These are phyloP conservation scores for Funneliformis caledonium DNA, from an alignment of 371 early-diverging fungal species.

Conservation along the genomic window DNA sequence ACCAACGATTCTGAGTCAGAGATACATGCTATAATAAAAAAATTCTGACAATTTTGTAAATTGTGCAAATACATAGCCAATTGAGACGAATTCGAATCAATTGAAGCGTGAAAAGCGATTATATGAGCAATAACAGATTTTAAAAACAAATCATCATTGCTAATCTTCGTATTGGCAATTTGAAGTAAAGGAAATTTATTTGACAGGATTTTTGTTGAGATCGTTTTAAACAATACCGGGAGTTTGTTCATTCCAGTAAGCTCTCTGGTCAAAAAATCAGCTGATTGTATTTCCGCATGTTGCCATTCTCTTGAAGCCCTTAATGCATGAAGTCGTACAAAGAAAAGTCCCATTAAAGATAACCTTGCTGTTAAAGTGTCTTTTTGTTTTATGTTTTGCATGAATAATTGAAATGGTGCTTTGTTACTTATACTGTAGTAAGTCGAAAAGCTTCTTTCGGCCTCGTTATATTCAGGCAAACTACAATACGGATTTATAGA, in stretches of 20 bases:
- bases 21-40: constrained; percentile 16
- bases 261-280: background rate
- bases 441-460: constrained; percentile 15
- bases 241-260: background rate
- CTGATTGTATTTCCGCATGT: background rate
- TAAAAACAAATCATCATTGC: constrained; percentile 23
- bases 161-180: background rate
- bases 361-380: background rate
- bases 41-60: background rate
- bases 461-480: constrained; percentile 18
- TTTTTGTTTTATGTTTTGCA: background rate
- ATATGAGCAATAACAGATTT: constrained; percentile 37
- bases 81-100: constrained; percentile 18
- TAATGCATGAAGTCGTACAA: constrained; percentile 11
- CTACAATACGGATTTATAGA: constrained; percentile 32
- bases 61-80: constrained; percentile 19
- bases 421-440: background rate
- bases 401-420: background rate
- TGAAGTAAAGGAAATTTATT: background rate
- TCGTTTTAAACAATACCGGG: background rate
- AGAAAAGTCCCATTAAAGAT: constrained; percentile 31
- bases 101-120: constrained; percentile 32
- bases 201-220: background rate
- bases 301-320: constrained; percentile 26
- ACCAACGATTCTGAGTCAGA: constrained; percentile 18